phyloP scores from a whole-genome alignment of 352 stramenopile species.

The Globisporangium yorkense region DNA sequence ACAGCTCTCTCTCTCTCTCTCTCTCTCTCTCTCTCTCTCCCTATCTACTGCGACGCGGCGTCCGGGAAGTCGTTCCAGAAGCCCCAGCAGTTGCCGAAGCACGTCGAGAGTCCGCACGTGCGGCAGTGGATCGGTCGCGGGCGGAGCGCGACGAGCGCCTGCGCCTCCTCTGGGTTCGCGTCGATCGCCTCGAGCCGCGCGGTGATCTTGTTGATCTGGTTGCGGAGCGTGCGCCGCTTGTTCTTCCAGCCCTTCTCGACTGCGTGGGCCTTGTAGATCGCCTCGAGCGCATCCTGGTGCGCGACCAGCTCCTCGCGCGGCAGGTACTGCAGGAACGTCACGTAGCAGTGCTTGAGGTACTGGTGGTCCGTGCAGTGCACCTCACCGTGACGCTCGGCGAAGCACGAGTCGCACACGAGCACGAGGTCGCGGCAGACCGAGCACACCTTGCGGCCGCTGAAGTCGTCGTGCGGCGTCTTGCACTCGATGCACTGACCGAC shows the following conservation, averaged over 20 bases:
- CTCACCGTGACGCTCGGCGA: constrained; percentile 45
- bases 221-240: constrained; percentile 62
- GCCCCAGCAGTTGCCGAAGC: constrained; percentile 67
- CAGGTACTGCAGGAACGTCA: constrained; percentile 69
- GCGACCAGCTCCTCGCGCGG: constrained; percentile 30
- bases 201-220: constrained; percentile 60
- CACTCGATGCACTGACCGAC: constrained; percentile 75
- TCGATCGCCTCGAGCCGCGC: constrained; percentile 35
- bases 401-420: constrained; percentile 63
- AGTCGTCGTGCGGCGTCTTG: constrained; percentile 43
- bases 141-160: constrained; percentile 19
- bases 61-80: constrained; percentile 58
- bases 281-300: constrained; percentile 41
- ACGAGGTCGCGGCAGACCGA: constrained; percentile 67
- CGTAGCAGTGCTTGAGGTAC: constrained; percentile 67
- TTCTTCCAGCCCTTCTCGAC: constrained; percentile 65
- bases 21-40: constrained; percentile 9
- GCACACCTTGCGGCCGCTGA: constrained; percentile 66
- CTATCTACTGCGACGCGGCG: constrained; percentile 4
- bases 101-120: constrained; percentile 44
- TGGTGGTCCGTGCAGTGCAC: constrained; percentile 72
- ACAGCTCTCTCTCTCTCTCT: constrained; percentile 7
- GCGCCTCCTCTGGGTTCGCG: constrained; percentile 30
- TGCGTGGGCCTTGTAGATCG: constrained; percentile 36
- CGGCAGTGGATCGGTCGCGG: constrained; percentile 58